Evolutionary conservation across 2,329 filamentous ascomycete genomes (phyloP).

Genomic region (Pseudogymnoascus pannorum): DNA sequence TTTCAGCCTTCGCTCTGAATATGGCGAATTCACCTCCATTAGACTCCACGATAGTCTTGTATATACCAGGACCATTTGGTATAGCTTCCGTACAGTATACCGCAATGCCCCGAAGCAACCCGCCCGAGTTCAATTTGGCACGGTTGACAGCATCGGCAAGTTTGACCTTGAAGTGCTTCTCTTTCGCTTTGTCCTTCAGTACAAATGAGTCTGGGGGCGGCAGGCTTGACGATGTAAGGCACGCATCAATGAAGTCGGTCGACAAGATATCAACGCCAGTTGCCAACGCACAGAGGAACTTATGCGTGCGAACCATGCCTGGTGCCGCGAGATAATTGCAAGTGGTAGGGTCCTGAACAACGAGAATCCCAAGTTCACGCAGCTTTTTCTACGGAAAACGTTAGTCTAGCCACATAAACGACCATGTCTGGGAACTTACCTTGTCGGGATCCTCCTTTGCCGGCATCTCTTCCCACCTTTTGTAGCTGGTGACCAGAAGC

Average conservation of each 20-base stretch:
- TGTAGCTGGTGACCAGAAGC: slow-evolving; percentile 77
- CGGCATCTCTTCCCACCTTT: slow-evolving; percentile 67
- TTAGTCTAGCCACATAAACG: slow-evolving; percentile 11
- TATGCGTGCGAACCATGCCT: slow-evolving; percentile 78
- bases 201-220: slow-evolving; percentile 58
- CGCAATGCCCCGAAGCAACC: slow-evolving; percentile 65
- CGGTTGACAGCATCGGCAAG: slow-evolving; percentile 61
- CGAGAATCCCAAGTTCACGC: slow-evolving; percentile 72
- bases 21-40: slow-evolving; percentile 80
- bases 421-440: slow-evolving; percentile 43
- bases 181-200: slow-evolving; percentile 64
- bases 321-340: slow-evolving; percentile 87
- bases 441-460: slow-evolving; percentile 73
- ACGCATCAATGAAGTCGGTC: slow-evolving; percentile 70
- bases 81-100: slow-evolving; percentile 82
- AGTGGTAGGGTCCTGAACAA: slow-evolving; percentile 66
- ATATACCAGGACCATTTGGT: slow-evolving; percentile 74
- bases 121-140: slow-evolving; percentile 69
- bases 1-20: slow-evolving; percentile 57
- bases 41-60: slow-evolving; percentile 74
- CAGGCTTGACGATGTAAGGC: slow-evolving; percentile 57
- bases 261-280: slow-evolving; percentile 71
- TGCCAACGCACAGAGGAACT: slow-evolving; percentile 84
- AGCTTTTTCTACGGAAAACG: slow-evolving; percentile 57
- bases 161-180: slow-evolving; percentile 62